These are phyloP conservation scores for Diaporthe velutina DNA, from an alignment of 2,329 filamentous ascomycete species.

Conservation along the genomic window DNA sequence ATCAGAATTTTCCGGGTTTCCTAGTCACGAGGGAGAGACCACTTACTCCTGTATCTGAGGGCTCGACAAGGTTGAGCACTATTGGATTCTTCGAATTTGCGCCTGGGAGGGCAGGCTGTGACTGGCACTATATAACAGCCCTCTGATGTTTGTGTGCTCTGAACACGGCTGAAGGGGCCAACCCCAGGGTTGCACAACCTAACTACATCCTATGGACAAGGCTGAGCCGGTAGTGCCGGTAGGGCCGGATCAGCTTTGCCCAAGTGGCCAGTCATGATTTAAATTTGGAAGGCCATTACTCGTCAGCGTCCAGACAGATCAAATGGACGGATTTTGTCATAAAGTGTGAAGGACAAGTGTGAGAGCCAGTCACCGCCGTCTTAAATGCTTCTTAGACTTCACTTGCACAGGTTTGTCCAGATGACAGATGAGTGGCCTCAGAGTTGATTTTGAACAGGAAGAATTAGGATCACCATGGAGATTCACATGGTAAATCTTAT, in stretches of 20 bases:
- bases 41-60: not conserved
- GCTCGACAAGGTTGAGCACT: not conserved
- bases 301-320: not conserved
- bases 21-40: not conserved
- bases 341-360: not conserved
- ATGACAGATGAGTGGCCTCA: not conserved
- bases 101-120: not conserved
- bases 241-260: not conserved
- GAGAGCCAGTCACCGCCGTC: not conserved
- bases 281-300: not conserved
- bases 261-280: not conserved
- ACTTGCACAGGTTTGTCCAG: not conserved
- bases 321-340: not conserved
- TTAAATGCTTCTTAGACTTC: too few species aligned
- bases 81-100: not conserved
- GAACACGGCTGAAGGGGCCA: not conserved
- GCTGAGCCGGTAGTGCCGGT: not conserved
- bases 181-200: not conserved
- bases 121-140: too few species aligned
- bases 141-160: too few species aligned
- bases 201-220: constrained; percentile 22
- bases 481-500: too few species aligned
- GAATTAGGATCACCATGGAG: not conserved
- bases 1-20: not conserved
- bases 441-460: not conserved